These are phyloP conservation scores for Trifolium fragiferum DNA, from an alignment of 306 rosid species.

Conservation along the genomic window DNA sequence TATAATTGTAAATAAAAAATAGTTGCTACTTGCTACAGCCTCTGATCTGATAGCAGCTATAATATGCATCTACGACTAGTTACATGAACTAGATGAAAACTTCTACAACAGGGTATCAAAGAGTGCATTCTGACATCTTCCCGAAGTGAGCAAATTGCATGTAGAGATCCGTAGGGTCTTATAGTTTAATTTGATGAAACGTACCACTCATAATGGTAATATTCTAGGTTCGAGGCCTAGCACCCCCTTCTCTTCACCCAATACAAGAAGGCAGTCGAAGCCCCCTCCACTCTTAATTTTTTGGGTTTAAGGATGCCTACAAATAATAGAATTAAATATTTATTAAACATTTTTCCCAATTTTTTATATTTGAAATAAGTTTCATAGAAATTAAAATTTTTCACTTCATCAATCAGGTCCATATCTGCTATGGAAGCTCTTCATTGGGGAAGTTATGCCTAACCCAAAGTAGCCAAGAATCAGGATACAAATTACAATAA, in stretches of 20 bases:
- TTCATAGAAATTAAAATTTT: neutral
- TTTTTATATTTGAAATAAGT: neutral
- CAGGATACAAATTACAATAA: neutral
- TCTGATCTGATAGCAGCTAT: neutral
- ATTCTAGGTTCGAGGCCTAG: too few species aligned
- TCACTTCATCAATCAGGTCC: slow-evolving; percentile 7
- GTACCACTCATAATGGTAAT: too few species aligned
- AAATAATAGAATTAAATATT: neutral
- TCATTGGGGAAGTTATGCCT: neutral
- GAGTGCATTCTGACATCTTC: neutral
- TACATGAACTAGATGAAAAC: neutral
- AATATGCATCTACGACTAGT: neutral
- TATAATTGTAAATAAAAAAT: neutral
- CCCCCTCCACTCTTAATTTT: too few species aligned
- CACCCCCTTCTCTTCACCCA: too few species aligned
- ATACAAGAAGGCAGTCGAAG: too few species aligned
- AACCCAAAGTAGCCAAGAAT: neutral
- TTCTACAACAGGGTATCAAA: neutral
- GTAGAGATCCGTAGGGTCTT: too few species aligned
- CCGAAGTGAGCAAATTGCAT: too few species aligned
- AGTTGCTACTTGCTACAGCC: neutral
- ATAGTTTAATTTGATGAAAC: too few species aligned
- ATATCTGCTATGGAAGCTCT: neutral
- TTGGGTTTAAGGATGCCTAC: neutral
- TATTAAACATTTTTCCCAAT: neutral